Base-by-base conservation (phyloP, 2,329 filamentous ascomycete species). In the Shiraia sp. region DNA sequence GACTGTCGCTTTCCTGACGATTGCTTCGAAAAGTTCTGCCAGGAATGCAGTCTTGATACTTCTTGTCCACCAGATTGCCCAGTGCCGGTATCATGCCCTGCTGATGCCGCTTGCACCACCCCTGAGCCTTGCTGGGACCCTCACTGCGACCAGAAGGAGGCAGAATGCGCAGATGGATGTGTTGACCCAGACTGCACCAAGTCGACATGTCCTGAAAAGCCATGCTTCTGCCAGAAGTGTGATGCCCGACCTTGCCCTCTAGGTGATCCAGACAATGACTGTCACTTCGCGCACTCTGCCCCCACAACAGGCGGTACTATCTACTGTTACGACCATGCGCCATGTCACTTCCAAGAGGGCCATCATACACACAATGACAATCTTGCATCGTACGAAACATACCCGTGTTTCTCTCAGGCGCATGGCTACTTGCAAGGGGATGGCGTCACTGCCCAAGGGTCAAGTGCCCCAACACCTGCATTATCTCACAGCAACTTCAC, bases 151-250 rank as follows among this genome's bases (percentile, higher is more conserved):
- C 55, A 61, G 35, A 53, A 46, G 29, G 47, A 60, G 13, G 42
- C 43, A n/a, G 46, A 59, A 16, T 70, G 65, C 36, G 33, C 51
- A 26, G 63, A 68, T 28, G 44, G 57, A 14, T 70, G 66, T 49
- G 53, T 59, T 26, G 64, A 69, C 26, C 61, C 61, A 6, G 61
- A 67, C 16, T 70, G 68, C 40, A 63, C 58, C 17, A 65, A 69
- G 37, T 24, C 49, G 19, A 49, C 63, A 12, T 66, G 50, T 43
- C 58, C 62, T 8, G 55, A 61, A 25, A 42, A 59, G 24, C 52
- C 61, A 22, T 70, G 68, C 54, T 63, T 60, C 46, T 67, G 65
- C 33, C 59, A 64, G 40, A 60, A 63, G 47, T 70, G 65, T 46
- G 55, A 60, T 29, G 51, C 48, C 32, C 54, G 53, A 30, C 57